phyloP scores from a whole-genome alignment of 1,284 basidiomycete species.

The Ganoderma multipileum region DNA sequence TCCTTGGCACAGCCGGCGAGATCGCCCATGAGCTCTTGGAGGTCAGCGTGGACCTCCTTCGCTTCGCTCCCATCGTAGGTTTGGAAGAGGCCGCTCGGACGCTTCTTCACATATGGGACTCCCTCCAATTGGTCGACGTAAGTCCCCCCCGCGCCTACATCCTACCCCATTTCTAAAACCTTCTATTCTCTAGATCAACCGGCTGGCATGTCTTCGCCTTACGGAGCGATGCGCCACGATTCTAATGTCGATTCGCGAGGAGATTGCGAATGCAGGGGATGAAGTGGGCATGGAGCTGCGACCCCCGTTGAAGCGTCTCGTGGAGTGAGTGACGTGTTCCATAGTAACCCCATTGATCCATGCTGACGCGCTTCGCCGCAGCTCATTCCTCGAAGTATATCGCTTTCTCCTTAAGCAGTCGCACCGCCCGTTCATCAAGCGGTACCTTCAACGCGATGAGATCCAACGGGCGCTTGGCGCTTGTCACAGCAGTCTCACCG shows the following conservation, averaged over 20 bases:
- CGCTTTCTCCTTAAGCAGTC: constrained; percentile 64
- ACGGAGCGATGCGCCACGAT: constrained; percentile 61
- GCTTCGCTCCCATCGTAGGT: constrained; percentile 63
- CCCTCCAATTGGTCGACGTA: constrained; percentile 66
- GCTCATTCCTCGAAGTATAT: constrained; percentile 48
- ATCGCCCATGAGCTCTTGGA: constrained; percentile 56
- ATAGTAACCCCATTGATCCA: neutral
- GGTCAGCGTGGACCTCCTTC: constrained; percentile 55
- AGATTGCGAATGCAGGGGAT: constrained; percentile 50
- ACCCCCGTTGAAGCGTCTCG: constrained; percentile 51
- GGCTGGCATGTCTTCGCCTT: constrained; percentile 54
- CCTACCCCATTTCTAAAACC: neutral
- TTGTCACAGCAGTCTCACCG: constrained; percentile 52
- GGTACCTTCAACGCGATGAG: constrained; percentile 80
- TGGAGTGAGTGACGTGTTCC: constrained; percentile 50
- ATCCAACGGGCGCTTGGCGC: constrained; percentile 60
- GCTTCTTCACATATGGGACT: constrained; percentile 67
- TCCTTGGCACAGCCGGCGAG: constrained; percentile 50
- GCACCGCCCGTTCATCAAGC: constrained; percentile 76
- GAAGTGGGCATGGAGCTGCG: constrained; percentile 44
- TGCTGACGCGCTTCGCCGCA: constrained; percentile 9
- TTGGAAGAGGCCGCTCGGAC: constrained; percentile 57
- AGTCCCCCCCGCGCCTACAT: constrained; percentile 35
- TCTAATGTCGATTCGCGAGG: constrained; percentile 52
- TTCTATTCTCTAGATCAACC: constrained; percentile 54